These are phyloP conservation scores for Calcarisporium arbuscula DNA, from an alignment of 2,329 filamentous ascomycete species.

Conservation along the genomic window DNA sequence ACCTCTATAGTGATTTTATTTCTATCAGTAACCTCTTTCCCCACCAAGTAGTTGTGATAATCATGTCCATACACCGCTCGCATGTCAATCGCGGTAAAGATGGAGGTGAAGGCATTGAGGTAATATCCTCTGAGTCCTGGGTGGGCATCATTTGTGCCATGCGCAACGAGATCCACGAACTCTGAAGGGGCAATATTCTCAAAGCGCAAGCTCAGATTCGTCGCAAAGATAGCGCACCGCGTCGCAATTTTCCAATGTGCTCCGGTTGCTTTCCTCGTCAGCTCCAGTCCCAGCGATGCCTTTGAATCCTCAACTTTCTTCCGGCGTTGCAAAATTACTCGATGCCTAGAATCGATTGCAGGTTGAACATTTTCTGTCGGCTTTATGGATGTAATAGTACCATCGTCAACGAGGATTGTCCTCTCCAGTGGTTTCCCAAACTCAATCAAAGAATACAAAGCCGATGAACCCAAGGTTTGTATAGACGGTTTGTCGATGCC, in stretches of 20 bases:
- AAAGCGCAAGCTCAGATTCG: constrained; percentile 87
- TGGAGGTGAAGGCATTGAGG: constrained; percentile 64
- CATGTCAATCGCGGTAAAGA: constrained; percentile 83
- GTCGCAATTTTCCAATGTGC: constrained; percentile 97
- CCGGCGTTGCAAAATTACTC: constrained; percentile 69
- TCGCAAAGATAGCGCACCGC: constrained; percentile 81
- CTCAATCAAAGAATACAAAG: constrained; percentile 80
- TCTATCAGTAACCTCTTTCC: constrained; percentile 64
- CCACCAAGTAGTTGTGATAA: constrained; percentile 79
- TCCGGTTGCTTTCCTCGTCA: constrained; percentile 68
- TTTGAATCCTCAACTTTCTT: constrained; percentile 79
- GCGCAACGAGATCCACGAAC: constrained; percentile 76
- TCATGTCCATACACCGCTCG: constrained; percentile 80
- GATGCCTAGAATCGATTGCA: constrained; percentile 53
- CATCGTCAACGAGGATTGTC: constrained; percentile 73
- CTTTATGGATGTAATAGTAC: constrained; percentile 63
- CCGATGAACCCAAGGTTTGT: constrained; percentile 76
- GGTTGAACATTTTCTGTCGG: constrained; percentile 58
- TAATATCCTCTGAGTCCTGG: constrained; percentile 79
- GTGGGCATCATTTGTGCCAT: constrained; percentile 83
- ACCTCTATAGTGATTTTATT: constrained; percentile 73
- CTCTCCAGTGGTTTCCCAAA: constrained; percentile 85
- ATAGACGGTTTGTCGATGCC: constrained; percentile 91
- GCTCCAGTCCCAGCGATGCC: constrained; percentile 68
- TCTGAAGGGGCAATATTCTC: constrained; percentile 75